phyloP scores from a whole-genome alignment of 345 rosid species.

The Gynandropsis gynandra region DNA sequence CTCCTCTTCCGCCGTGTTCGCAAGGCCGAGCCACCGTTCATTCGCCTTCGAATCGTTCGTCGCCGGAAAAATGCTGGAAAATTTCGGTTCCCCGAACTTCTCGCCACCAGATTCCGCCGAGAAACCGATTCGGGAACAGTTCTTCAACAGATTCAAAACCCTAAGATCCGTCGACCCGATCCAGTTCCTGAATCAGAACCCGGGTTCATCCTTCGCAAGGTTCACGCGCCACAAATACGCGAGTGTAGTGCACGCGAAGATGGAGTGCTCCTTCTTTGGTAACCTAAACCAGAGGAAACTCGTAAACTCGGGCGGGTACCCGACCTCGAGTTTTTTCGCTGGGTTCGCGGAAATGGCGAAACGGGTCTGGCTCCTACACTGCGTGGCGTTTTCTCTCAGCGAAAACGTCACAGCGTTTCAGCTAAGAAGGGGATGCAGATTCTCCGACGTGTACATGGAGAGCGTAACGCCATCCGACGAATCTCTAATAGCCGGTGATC shows the following conservation, averaged over 20 bases:
- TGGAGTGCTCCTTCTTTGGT: slow-evolving; percentile 92
- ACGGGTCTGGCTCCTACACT: slow-evolving; percentile 70
- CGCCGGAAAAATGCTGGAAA: slow-evolving; percentile 54
- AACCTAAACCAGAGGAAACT: slow-evolving; percentile 79
- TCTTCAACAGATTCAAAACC: slow-evolving; percentile 41
- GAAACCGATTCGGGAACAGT: slow-evolving; percentile 23
- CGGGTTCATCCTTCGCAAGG: slow-evolving; percentile 42
- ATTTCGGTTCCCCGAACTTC: slow-evolving; percentile 46
- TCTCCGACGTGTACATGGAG: slow-evolving; percentile 93
- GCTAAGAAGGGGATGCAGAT: slow-evolving; percentile 50
- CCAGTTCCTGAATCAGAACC: slow-evolving; percentile 45
- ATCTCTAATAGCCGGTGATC: slow-evolving; percentile 25
- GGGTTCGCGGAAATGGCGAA: slow-evolving; percentile 71
- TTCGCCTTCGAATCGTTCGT: slow-evolving; percentile 76
- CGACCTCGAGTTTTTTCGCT: slow-evolving; percentile 64
- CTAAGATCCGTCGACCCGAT: slow-evolving; percentile 40
- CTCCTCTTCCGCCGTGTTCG: slow-evolving; percentile 29
- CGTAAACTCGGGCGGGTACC: slow-evolving; percentile 58
- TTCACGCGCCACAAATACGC: slow-evolving; percentile 57
- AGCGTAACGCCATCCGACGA: slow-evolving; percentile 51
- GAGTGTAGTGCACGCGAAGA: slow-evolving; percentile 76
- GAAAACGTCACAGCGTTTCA: slow-evolving; percentile 61
- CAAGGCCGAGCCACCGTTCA: slow-evolving; percentile 42
- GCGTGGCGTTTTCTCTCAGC: slow-evolving; percentile 54
- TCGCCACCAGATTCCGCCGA: slow-evolving; percentile 9